A percentile compares a stretch with the other conserved stretches of the same genome.
phyloP scores from a whole-genome alignment of 306 rosid genomes.

The Vigna angularis region DNA sequence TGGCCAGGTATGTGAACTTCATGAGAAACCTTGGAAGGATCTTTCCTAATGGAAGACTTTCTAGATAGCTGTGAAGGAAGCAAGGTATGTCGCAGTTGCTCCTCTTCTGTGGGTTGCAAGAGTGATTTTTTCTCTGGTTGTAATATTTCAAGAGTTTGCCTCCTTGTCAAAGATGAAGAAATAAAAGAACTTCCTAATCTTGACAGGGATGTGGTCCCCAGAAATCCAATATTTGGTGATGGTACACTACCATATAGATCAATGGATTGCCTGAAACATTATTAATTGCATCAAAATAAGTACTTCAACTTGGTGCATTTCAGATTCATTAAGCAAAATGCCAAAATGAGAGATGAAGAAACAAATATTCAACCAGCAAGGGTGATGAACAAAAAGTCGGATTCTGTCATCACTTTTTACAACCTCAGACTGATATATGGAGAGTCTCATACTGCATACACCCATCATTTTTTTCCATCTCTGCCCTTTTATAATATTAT shows the following conservation, averaged over 20 bases:
- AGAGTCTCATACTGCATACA: no score
- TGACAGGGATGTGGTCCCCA: conserved; percentile 71
- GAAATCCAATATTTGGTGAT: conserved; percentile 82
- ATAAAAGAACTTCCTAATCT: conserved; percentile 83
- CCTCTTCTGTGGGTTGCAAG: conserved; percentile 48
- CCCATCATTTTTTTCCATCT: no score
- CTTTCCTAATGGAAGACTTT: conserved; percentile 59
- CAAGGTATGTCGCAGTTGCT: conserved; percentile 48
- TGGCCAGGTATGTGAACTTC: conserved; percentile 71
- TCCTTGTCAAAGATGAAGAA: conserved; percentile 69
- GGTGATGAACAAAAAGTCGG: not conserved
- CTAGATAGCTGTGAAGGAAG: conserved; percentile 58
- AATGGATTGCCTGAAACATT: conserved; percentile 86
- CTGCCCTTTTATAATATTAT: no score
- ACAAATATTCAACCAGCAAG: conserved; percentile 1
- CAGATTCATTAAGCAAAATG: not conserved
- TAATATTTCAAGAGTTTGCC: conserved; percentile 69
- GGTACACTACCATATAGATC: conserved; percentile 88
- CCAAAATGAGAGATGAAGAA: not conserved
- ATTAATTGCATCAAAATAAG: not conserved
- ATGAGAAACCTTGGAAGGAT: conserved; percentile 59
- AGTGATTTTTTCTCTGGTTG: conserved; percentile 58
- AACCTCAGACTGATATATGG: not conserved
- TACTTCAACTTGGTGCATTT: not conserved
- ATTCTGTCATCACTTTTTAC: conserved; percentile 18